phyloP scores from a whole-genome alignment of 805 yeast genomes.

The Debaryomyces prosopidis region DNA sequence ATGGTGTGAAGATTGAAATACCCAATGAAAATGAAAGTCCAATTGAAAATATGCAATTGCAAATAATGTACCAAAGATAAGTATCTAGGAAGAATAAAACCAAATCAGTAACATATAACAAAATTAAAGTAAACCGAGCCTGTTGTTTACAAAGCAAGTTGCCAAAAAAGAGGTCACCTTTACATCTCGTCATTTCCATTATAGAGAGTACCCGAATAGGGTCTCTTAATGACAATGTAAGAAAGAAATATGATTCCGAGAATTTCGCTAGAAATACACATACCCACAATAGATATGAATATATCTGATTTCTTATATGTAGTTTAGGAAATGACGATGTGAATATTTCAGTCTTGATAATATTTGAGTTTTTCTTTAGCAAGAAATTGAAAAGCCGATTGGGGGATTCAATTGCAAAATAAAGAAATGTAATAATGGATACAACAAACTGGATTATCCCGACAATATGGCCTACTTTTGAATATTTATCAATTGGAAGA shows the following conservation, averaged over 20 bases:
- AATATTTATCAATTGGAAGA: constrained; percentile 22
- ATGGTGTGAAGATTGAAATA: constrained; percentile 36
- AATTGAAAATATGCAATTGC: constrained; percentile 36
- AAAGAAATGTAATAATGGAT: constrained; percentile 28
- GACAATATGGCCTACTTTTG: constrained; percentile 21
- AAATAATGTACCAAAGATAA: constrained; percentile 40
- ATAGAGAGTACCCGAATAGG: constrained; percentile 29
- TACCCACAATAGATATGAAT: constrained; percentile 30
- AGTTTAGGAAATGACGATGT: constrained; percentile 26
- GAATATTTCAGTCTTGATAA: constrained; percentile 13
- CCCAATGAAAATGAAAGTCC: constrained; percentile 32
- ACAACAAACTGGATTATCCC: constrained; percentile 26
- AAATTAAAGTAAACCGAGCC: constrained; percentile 22
- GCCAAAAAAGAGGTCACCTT: constrained; percentile 26
- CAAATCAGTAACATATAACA: constrained; percentile 28
- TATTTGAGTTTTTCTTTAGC: constrained; percentile 6
- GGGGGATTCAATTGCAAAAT: constrained; percentile 30
- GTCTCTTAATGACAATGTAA: constrained; percentile 35
- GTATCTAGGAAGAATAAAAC: constrained; percentile 40
- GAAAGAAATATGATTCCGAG: constrained; percentile 35
- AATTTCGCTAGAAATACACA: constrained; percentile 34
- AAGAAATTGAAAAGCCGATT: constrained; percentile 16
- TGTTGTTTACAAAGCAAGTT: constrained; percentile 26
- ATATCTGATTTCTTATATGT: constrained; percentile 17
- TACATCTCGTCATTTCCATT: constrained; percentile 27